Evolutionary conservation across 495 filamentous ascomycete species (phyloP).

Genomic region (Xylaria cubensis): DNA sequence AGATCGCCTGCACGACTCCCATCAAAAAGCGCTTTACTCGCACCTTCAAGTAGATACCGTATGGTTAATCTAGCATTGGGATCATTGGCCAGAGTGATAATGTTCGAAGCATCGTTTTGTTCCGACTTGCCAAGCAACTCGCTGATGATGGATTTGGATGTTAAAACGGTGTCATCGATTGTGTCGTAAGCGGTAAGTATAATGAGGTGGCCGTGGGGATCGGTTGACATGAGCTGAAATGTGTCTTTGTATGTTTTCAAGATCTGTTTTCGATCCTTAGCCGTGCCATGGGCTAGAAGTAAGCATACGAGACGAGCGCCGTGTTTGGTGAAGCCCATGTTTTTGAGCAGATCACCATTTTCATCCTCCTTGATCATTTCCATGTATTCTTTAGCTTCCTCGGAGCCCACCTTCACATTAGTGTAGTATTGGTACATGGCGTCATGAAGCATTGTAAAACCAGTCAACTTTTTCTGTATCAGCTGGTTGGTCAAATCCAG

Average conservation of each 20-base stretch:
- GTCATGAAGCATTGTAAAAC: constrained; percentile 95
- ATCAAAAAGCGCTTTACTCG: constrained; percentile 72
- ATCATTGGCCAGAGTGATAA: constrained; percentile 68
- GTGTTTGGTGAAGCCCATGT: constrained; percentile 91
- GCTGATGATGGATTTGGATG: constrained; percentile 81
- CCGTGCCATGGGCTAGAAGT: constrained; percentile 78
- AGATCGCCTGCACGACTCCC: constrained; percentile 63
- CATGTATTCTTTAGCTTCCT: constrained; percentile 84
- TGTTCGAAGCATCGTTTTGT: constrained; percentile 64
- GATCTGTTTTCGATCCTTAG: constrained; percentile 92
- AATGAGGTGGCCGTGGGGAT: constrained; percentile 78
- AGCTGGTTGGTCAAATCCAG: constrained; percentile 86
- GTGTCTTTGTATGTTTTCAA: constrained; percentile 86
- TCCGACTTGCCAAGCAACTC: constrained; percentile 77
- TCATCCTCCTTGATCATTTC: constrained; percentile 91
- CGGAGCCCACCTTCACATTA: constrained; percentile 73
- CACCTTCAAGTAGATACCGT: constrained; percentile 81
- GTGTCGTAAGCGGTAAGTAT: constrained; percentile 86
- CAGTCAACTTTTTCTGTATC: constrained; percentile 92
- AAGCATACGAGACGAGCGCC: constrained; percentile 83
- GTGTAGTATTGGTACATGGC: constrained; percentile 97
- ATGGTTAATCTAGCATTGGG: constrained; percentile 77
- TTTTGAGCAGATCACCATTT: constrained; percentile 85
- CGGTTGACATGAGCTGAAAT: constrained; percentile 79
- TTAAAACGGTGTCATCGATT: constrained; percentile 90